A percentile compares a stretch with the other conserved stretches of the same genome.
Evolutionary conservation across 148 eudicot genomes (phyloP).

Genomic region (Talinum fruticosum): DNA sequence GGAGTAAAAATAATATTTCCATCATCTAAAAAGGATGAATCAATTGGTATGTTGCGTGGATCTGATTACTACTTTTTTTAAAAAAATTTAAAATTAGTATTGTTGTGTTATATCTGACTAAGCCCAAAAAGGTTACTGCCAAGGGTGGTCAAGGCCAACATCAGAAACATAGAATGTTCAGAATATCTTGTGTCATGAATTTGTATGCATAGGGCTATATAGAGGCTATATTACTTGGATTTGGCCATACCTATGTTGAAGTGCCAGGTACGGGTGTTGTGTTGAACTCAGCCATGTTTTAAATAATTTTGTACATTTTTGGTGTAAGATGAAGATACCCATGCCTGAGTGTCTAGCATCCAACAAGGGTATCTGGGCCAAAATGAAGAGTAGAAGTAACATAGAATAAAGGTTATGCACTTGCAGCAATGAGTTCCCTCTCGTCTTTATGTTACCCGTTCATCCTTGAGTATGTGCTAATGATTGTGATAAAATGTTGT

Average conservation of each 20-base stretch:
- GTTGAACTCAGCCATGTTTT: too few relatives aligned
- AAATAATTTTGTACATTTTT: too few relatives aligned
- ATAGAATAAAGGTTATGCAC: not conserved
- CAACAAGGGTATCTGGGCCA: too few relatives aligned
- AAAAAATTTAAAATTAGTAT: not conserved
- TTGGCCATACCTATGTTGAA: too few relatives aligned
- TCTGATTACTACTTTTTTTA: slow-evolving; percentile 7
- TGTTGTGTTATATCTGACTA: not conserved
- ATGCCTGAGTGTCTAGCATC: too few relatives aligned
- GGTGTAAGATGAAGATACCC: too few relatives aligned
- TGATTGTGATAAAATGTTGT: not conserved
- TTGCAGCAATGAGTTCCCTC: not conserved
- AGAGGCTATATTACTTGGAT: too few relatives aligned
- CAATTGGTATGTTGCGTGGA: slow-evolving; percentile 45
- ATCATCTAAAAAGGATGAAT: slow-evolving; percentile 49
- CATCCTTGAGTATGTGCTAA: not conserved
- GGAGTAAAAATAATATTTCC: slow-evolving; percentile 74
- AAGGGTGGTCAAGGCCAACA: not conserved
- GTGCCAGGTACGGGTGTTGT: too few relatives aligned
- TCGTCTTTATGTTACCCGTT: not conserved
- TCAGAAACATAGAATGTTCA: not conserved
- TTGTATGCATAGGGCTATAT: not conserved
- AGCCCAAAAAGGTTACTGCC: not conserved
- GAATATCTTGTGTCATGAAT: not conserved
- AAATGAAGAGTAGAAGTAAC: too few relatives aligned